phyloP scores from a whole-genome alignment of 495 filamentous ascomycete species.

The Podospora bellae-mahoneyi region DNA sequence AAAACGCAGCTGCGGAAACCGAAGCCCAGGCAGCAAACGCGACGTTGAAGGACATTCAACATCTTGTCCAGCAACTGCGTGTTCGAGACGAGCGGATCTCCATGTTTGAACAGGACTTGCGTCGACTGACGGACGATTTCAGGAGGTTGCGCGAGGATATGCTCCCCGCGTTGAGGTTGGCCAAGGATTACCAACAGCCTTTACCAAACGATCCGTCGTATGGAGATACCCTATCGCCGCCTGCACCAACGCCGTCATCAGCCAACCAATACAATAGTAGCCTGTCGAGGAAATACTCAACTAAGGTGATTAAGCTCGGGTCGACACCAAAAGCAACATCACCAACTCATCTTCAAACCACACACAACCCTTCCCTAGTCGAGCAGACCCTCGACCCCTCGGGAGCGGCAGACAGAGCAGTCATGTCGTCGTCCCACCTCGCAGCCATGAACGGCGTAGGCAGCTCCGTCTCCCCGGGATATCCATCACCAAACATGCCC shows the following conservation, averaged over 20 bases:
- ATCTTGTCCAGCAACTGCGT: constrained; percentile 79
- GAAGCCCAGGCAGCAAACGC: constrained; percentile 79
- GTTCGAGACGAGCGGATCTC: constrained; percentile 83
- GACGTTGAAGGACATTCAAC: constrained; percentile 85
- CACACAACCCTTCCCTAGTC: constrained; percentile 53
- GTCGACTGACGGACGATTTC: constrained; percentile 79
- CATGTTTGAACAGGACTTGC: constrained; percentile 74
- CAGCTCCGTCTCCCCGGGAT: constrained; percentile 50
- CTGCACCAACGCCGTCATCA: constrained; percentile 49
- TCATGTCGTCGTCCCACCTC: constrained; percentile 73
- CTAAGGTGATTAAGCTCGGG: constrained; percentile 84
- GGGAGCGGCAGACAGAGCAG: constrained; percentile 54
- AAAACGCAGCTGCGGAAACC: constrained; percentile 72
- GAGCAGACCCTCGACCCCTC: constrained; percentile 55
- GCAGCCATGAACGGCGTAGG: constrained; percentile 65
- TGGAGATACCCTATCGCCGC: constrained; percentile 50
- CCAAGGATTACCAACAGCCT: constrained; percentile 86
- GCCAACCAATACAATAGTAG: constrained; percentile 43
- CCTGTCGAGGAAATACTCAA: constrained; percentile 79
- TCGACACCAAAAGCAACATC: constrained; percentile 69
- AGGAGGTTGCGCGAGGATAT: constrained; percentile 82
- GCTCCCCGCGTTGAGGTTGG: constrained; percentile 80
- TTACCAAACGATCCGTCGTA: constrained; percentile 58
- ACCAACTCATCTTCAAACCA: constrained; percentile 69
- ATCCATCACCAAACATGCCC: constrained; percentile 69